Conservation (phyloP, 1,139 yeast genomes). For the Blastobotrys malaysiensis region DNA sequence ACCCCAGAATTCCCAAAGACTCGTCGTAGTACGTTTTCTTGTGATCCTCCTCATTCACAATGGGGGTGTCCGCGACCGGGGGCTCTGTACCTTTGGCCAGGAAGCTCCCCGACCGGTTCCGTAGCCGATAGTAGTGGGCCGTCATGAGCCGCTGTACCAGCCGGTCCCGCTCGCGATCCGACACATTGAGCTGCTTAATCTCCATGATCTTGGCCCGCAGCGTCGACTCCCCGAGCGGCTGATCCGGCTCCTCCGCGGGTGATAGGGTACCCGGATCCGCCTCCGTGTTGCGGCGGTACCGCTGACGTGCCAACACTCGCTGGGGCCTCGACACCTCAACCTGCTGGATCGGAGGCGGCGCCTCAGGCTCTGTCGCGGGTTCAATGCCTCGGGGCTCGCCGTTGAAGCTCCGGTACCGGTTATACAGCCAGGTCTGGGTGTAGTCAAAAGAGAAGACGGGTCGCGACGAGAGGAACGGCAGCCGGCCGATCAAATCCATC, state of each 20-base stretch:
- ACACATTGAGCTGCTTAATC: conserved; percentile 46
- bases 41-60: conserved; percentile 46
- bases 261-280: conserved; percentile 19
- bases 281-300: conserved; percentile 16
- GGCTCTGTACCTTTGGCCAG: conserved; percentile 6
- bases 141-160: conserved; percentile 73
- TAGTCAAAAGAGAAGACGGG: conserved; percentile 18
- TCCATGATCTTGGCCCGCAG: conserved; percentile 41
- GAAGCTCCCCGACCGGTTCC: conserved; percentile 1
- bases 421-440: conserved; percentile 21
- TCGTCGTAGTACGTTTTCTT: conserved; percentile 46
- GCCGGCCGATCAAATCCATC: conserved; percentile 31
- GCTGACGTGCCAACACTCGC: neutral
- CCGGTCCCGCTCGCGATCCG: conserved; percentile 53
- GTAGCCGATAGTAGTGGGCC: conserved; percentile 54
- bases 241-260: conserved; percentile 1
- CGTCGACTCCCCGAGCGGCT: conserved; percentile 9
- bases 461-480: conserved; percentile 10
- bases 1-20: conserved; percentile 52
- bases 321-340: conserved; percentile 39
- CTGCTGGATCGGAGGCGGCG: conserved; percentile 47
- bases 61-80: conserved; percentile 13
- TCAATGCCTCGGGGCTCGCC: conserved; percentile 54
- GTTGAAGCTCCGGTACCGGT: conserved; percentile 21
- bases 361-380: conserved; percentile 44